A percentile compares a stretch with the other conserved stretches of the same genome.
phyloP scores from a whole-genome alignment of 495 filamentous ascomycete genomes.

The Daldinia grandis region DNA sequence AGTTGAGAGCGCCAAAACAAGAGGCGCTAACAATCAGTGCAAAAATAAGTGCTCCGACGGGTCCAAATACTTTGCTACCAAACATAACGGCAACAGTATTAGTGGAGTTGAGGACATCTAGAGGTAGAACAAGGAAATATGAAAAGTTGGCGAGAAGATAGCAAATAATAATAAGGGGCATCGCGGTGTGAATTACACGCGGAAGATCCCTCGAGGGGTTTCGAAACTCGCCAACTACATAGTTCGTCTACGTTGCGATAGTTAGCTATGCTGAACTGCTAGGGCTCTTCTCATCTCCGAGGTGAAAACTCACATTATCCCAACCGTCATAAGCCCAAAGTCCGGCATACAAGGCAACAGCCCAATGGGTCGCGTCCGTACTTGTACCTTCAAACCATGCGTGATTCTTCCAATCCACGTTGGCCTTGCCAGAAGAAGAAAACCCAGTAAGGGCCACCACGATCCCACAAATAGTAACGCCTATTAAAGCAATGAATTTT shows the following conservation, averaged over 20 bases:
- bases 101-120: constrained; percentile 76
- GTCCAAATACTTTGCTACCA: constrained; percentile 87
- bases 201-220: constrained; percentile 90
- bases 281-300: background rate
- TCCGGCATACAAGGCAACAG: constrained; percentile 92
- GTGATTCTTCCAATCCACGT: constrained; percentile 83
- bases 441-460: constrained; percentile 88
- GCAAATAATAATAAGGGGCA: constrained; percentile 89
- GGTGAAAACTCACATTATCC: constrained; percentile 81
- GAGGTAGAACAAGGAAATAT: constrained; percentile 95
- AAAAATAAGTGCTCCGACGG: constrained; percentile 80
- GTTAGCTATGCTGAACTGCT: constrained; percentile 22
- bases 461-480: constrained; percentile 86
- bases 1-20: constrained; percentile 93
- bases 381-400: constrained; percentile 91
- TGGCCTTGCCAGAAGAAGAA: constrained; percentile 77
- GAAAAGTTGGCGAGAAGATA: constrained; percentile 91
- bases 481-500: constrained; percentile 90
- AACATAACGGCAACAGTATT: constrained; percentile 97
- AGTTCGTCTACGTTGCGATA: constrained; percentile 75
- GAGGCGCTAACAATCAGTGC: constrained; percentile 88
- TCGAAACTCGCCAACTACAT: constrained; percentile 95
- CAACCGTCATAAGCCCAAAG: constrained; percentile 98
- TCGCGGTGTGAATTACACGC: constrained; percentile 93
- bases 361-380: constrained; percentile 81